Percentiles rank a stretch among this genome's conserved stretches.
Conservation (phyloP, 2,329 filamentous ascomycete species). For the Cryphonectria parasitica region DNA sequence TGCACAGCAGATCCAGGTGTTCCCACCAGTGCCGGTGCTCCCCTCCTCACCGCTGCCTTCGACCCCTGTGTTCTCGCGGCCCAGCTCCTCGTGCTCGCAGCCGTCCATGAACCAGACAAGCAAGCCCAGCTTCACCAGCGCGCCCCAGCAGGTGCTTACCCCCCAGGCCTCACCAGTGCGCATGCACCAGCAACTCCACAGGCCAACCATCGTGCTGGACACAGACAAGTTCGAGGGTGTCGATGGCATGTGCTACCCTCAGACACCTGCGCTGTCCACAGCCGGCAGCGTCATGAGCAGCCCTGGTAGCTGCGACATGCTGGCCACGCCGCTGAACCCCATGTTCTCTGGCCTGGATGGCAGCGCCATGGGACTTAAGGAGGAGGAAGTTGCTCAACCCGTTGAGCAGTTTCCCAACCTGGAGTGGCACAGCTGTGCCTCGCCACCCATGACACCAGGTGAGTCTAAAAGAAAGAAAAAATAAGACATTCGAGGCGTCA, state of each 20-base stretch:
- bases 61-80: slow-evolving; percentile 67
- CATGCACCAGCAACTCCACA: slow-evolving; percentile 60
- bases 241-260: slow-evolving; percentile 73
- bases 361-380: slow-evolving; percentile 67
- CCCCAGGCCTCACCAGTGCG: slow-evolving; percentile 77
- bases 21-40: slow-evolving; percentile 59
- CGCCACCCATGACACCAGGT: slow-evolving; percentile 91
- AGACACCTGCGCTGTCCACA: slow-evolving; percentile 84
- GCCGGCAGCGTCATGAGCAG: slow-evolving; percentile 85
- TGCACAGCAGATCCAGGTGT: slow-evolving; percentile 56
- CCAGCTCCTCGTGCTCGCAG: slow-evolving; percentile 68
- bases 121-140: slow-evolving; percentile 57
- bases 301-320: slow-evolving; percentile 75
- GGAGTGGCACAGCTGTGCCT: slow-evolving; percentile 77
- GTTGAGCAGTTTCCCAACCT: slow-evolving; percentile 70
- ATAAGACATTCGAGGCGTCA: not conserved
- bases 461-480: slow-evolving; percentile 48
- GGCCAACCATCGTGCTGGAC: slow-evolving; percentile 79
- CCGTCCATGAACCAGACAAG: slow-evolving; percentile 47
- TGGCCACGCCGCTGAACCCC: slow-evolving; percentile 82
- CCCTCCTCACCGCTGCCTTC: slow-evolving; percentile 63
- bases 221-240: slow-evolving; percentile 67
- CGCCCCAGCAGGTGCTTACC: slow-evolving; percentile 65
- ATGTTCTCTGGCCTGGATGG: slow-evolving; percentile 75
- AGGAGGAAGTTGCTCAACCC: slow-evolving; percentile 68